Conservation (phyloP, 192 early-diverging fungal genomes). For the Coemansia sp. region DNA sequence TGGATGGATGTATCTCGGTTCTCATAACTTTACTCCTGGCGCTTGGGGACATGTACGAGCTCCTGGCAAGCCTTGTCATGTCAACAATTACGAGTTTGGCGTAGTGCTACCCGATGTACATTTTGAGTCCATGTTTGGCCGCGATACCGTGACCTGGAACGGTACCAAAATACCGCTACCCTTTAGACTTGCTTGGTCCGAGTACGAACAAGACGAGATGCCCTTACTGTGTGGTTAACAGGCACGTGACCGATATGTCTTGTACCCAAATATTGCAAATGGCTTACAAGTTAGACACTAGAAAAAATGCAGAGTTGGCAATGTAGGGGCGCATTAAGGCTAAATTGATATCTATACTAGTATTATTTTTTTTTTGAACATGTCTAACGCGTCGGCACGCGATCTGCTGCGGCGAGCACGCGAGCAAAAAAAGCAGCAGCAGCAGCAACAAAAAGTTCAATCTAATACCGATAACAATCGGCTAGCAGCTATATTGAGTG, state of each 20-base stretch:
- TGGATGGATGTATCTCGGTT: conserved; percentile 50
- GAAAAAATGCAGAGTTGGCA: not conserved
- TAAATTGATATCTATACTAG: not conserved
- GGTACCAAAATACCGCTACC: conserved; percentile 28
- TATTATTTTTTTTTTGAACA: conserved; percentile 13
- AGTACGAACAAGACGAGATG: conserved; percentile 19
- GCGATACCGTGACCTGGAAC: conserved; percentile 28
- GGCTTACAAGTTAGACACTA: not conserved
- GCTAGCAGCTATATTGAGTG: conserved; percentile 4
- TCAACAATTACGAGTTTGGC: conserved; percentile 54
- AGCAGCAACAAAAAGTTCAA: not conserved
- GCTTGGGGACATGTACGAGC: conserved; percentile 31
- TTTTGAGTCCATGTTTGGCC: conserved; percentile 27
- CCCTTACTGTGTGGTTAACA: conserved; percentile 14
- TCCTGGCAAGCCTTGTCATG: not conserved
- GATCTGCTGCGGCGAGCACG: conserved; percentile 39
- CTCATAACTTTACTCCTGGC: conserved; percentile 46
- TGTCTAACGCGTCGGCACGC: conserved; percentile 35
- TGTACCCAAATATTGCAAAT: not conserved
- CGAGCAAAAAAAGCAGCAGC: conserved; percentile 44
- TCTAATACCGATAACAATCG: not conserved
- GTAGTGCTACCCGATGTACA: conserved; percentile 24
- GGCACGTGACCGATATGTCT: conserved; percentile 5
- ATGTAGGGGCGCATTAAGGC: not conserved
- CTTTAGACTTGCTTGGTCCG: conserved; percentile 33